Evolutionary conservation across 768 basidiomycete species (phyloP), one percentile per base, ranked within the genome.

Genomic region (Naganishia randhawae): DNA sequence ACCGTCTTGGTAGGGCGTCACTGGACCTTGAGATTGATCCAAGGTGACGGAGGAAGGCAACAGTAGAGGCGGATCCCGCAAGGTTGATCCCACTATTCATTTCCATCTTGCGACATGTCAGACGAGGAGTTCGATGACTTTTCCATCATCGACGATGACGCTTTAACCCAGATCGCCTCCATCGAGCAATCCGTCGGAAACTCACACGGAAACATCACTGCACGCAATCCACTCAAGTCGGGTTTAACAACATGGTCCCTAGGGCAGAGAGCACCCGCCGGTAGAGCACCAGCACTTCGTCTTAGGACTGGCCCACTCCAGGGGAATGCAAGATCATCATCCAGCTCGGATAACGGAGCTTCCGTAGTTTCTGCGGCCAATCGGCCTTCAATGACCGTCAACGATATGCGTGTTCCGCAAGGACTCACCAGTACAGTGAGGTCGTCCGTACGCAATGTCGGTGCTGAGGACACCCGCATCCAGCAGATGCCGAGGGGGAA

Each of bases 101-200:
- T 5, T 5, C 39, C 16, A 61, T 1, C n/a, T 25, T 16, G n/a
- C 57, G 29, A 16, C 37, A 61, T 61, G 57, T 61, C 57, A 1
- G 57, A 61, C 17, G 57, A 31, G 22, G 57, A 61, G 25, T 61
- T 61, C 16, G 57, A 61, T 25, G 57, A 61, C 25, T 61, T 61
- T 29, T 61, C 57, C n/a, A 61, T n/a, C n/a, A n/a, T 61, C 27
- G 57, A 61, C 39, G 37, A 41, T 14, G 57, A 39, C 17, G 57
- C 57, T 1, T 61, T 61, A 25, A 39, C 13, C 27, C 57, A 61
- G 27, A 25, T 61, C 57, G 57, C 35, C 37, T 61, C 57, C 14
- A 39, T 61, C 37, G 57, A 61, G 37, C 57, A 61, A 29, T 39
- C 54, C 22, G 33, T 11, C 19, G 54, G 32, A 33, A 29, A 39